A percentile compares a stretch with the other conserved stretches of the same genome.
These are phyloP conservation scores for Cadophora luteo-olivacea DNA, from an alignment of 2,329 filamentous ascomycete genomes.

Conservation along the genomic window DNA sequence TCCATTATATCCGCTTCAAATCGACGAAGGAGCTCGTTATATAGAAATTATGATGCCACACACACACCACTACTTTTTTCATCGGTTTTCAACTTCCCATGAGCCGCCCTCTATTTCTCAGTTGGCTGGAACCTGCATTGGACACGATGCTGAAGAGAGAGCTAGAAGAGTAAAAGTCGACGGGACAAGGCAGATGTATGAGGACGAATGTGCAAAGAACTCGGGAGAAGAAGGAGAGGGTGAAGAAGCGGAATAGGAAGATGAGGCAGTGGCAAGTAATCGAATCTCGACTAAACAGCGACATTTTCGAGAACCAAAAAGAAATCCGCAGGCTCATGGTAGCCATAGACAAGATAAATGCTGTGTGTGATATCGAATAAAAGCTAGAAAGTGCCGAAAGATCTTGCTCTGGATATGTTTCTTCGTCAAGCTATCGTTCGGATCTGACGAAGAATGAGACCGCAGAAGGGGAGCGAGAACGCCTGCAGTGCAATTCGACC, in stretches of 20 bases:
- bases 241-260: background rate
- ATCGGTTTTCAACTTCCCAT: too few relatives aligned
- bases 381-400: background rate
- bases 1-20: too few relatives aligned
- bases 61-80: too few relatives aligned
- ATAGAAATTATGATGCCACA: too few relatives aligned
- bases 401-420: background rate
- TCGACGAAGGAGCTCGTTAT: too few relatives aligned
- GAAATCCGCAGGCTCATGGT: background rate
- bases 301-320: background rate
- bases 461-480: background rate
- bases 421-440: background rate
- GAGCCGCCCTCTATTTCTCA: too few relatives aligned
- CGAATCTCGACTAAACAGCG: background rate
- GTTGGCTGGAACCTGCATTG: too few relatives aligned
- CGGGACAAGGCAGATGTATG: too few relatives aligned
- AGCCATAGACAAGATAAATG: background rate
- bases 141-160: too few relatives aligned
- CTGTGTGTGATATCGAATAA: background rate
- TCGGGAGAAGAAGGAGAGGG: background rate
- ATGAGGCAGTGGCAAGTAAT: background rate
- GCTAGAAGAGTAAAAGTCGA: too few relatives aligned
- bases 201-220: background rate
- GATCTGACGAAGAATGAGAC: background rate
- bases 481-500: background rate